These are phyloP conservation scores for Selaginella moellendorffii DNA, from an alignment of 75 land plant species.

Conservation along the genomic window DNA sequence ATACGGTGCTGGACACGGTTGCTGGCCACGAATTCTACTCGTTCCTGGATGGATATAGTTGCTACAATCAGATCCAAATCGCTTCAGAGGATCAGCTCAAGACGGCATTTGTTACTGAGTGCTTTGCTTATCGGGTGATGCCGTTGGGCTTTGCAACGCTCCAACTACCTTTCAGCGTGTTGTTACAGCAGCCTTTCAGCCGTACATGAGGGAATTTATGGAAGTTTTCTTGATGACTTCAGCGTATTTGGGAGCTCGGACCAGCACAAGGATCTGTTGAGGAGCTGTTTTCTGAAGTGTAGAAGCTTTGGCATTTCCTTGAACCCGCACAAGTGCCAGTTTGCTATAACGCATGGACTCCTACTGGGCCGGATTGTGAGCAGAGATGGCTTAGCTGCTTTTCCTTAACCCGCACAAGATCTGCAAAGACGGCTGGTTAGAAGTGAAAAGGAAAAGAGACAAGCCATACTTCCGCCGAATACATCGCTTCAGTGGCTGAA, in stretches of 20 bases:
- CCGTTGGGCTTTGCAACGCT: constrained; percentile 1
- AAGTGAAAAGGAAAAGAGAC: too few species aligned
- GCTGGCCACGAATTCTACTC: constrained; percentile 1
- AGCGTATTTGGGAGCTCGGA: neutral
- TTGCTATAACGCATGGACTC: neutral
- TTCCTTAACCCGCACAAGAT: too few species aligned
- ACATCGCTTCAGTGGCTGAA: too few species aligned
- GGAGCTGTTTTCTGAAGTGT: too few species aligned
- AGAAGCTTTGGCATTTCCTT: too few species aligned
- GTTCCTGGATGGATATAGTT: neutral
- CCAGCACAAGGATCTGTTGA: too few species aligned
- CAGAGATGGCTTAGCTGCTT: neutral
- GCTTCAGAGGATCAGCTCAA: constrained; percentile 1
- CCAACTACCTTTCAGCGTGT: neutral
- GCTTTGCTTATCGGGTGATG: neutral
- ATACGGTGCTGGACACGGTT: constrained; percentile 14
- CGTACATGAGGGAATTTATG: neutral
- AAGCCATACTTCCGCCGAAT: too few species aligned
- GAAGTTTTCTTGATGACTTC: constrained; percentile 10
- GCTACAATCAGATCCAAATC: too few species aligned
- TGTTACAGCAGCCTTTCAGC: too few species aligned
- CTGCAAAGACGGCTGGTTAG: too few species aligned
- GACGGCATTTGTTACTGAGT: constrained; percentile 10
- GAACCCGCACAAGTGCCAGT: neutral
- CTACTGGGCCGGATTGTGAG: constrained; percentile 4